Base-by-base conservation (phyloP, 2,329 filamentous ascomycete genomes). In the Hymenoscyphus albidus region DNA sequence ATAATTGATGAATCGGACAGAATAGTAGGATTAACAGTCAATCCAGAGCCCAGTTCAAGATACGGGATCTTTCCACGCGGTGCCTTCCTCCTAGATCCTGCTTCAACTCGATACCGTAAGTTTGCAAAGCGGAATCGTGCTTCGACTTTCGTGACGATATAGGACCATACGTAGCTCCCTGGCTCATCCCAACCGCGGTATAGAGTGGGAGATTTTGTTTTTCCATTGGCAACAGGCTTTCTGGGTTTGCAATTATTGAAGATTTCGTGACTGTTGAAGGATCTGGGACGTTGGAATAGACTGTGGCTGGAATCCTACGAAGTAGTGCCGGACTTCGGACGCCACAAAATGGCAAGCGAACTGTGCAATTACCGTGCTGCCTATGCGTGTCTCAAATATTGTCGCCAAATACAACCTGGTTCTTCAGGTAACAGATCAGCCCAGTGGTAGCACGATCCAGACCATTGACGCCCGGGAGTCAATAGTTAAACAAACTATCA, bases 51-150 rank as follows among this genome's bases (percentile, higher is more conserved):
- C 10, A 67, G 39, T 22, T 78, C 76, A 27, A 87, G 63, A 70
- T 88, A 89, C 0, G 86, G 86, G 10, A 88, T 81, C 74, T 88
- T 89, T 51, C 84, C 84, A 59, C 77, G 80, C 0, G 87, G 86
- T 0, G 78, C 82, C 0, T 75, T 72, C 51, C 68, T 70, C 0
- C 78, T 72, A 0, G 81, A 82, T 1, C 85, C 85, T 2, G 68
- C 67, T 2, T 76, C 80, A 4, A 75, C 70, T 16, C 68, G 70
- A 73, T 88, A 89, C 0, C 74, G 48, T 2, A 86, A 59, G 0
- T 74, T 72, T 1, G 79, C 79, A 68, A 87, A 80, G 14, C 86
- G 85, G 5, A 88, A 78, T 14, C 85, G 84, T 18, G 84, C 79
- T 71, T 89, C 87, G 61, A 88, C 77, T 72, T 89, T 89, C 56